Evolutionary conservation across 805 yeast species (phyloP).

Genomic region (Isabelozyma gotoi): DNA sequence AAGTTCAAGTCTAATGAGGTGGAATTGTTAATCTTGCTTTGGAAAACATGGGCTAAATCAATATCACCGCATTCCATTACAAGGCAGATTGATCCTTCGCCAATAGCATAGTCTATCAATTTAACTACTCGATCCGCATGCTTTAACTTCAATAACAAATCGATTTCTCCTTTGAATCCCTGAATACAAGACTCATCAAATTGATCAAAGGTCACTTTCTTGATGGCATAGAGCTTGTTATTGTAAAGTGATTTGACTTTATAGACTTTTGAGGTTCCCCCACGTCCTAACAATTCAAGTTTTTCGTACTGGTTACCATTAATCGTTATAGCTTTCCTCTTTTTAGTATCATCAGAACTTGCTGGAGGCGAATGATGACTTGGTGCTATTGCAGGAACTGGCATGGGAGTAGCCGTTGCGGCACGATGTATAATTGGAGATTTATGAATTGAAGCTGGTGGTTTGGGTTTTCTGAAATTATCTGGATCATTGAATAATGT

Average conservation of each 20-base stretch:
- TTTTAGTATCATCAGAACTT: conserved; percentile 14
- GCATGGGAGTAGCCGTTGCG: not conserved
- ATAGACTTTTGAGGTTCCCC: conserved; percentile 91
- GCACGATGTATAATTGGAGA: not conserved
- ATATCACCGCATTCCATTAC: conserved; percentile 96
- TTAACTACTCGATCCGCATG: conserved; percentile 71
- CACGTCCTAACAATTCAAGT: conserved; percentile 79
- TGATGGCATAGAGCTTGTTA: conserved; percentile 71
- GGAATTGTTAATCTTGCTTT: conserved; percentile 48
- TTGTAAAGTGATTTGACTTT: conserved; percentile 58
- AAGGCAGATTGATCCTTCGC: conserved; percentile 60
- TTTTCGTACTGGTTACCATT: conserved; percentile 70
- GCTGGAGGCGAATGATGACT: conserved; percentile 4
- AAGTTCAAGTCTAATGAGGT: conserved; percentile 61
- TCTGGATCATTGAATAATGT: conserved; percentile 9
- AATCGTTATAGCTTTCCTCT: conserved; percentile 29
- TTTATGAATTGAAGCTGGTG: conserved; percentile 12
- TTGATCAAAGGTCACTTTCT: conserved; percentile 77
- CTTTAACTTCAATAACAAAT: conserved; percentile 59
- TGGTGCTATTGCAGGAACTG: not conserved
- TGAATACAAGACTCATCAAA: conserved; percentile 70
- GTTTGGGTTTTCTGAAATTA: conserved; percentile 34
- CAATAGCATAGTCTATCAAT: conserved; percentile 70
- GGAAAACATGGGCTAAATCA: conserved; percentile 80
- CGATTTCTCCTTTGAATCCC: conserved; percentile 90